A percentile compares a stretch with the other conserved stretches of the same genome.
phyloP scores from a whole-genome alignment of 768 basidiomycete genomes.

The Botryobasidium botryosum region DNA sequence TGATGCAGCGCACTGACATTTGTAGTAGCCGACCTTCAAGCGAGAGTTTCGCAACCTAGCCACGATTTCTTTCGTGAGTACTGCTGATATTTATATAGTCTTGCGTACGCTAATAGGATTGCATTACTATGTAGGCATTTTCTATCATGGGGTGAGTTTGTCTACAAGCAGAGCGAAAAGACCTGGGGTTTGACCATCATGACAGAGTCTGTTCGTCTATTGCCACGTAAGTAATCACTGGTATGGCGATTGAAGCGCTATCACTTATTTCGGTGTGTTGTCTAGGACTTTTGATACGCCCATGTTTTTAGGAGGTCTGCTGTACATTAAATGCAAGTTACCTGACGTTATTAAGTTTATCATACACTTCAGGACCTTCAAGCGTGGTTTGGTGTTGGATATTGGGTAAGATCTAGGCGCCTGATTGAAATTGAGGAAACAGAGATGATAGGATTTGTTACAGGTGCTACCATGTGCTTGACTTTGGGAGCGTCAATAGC shows the following conservation, averaged over 20 bases:
- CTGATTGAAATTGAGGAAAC: neutral
- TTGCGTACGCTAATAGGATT: neutral
- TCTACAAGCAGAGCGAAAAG: neutral
- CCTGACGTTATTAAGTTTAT: neutral
- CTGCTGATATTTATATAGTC: neutral
- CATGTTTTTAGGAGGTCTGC: conserved; percentile 4
- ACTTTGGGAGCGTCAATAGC: conserved; percentile 16
- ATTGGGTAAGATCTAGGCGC: neutral
- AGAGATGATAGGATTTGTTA: neutral
- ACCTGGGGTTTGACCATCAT: neutral
- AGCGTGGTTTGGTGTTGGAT: conserved; percentile 12
- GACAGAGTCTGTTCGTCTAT: conserved; percentile 12
- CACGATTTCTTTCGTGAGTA: conserved; percentile 9
- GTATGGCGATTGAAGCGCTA: neutral
- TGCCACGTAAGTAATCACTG: conserved; percentile 4
- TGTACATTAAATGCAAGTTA: neutral
- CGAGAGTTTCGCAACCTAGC: conserved; percentile 12
- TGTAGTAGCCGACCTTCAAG: conserved; percentile 6
- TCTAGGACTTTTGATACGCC: conserved; percentile 8
- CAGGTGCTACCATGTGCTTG: conserved; percentile 15
- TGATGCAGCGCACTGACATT: neutral
- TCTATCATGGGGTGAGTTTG: neutral
- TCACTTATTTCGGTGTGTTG: neutral
- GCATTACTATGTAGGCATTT: neutral
- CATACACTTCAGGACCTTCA: neutral